A percentile compares a stretch with the other conserved stretches of the same genome.
Conservation (phyloP, 805 yeast species). For the Grigorovia transvaalensis region DNA sequence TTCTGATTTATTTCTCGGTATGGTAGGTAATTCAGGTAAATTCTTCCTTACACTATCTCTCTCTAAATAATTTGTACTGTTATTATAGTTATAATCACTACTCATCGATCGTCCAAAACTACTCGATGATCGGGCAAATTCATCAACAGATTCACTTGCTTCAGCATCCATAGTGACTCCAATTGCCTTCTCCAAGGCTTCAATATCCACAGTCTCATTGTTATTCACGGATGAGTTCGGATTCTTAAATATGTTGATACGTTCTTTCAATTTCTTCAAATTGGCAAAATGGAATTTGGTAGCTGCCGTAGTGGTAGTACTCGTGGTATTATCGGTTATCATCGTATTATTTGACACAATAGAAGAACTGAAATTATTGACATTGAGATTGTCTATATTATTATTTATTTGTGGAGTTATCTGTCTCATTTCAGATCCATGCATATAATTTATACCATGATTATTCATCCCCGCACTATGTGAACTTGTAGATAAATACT, state of each 20-base stretch:
- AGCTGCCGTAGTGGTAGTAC: constrained; percentile 21
- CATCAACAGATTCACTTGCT: constrained; percentile 2
- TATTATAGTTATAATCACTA: neutral
- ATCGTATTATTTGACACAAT: constrained; percentile 17
- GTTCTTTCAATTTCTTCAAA: constrained; percentile 25
- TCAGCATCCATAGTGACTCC: constrained; percentile 18
- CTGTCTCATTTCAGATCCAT: constrained; percentile 12
- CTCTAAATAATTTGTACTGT: neutral
- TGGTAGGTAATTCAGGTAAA: neutral
- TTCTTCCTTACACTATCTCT: neutral
- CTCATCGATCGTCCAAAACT: neutral
- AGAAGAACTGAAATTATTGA: constrained; percentile 15
- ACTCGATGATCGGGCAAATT: neutral
- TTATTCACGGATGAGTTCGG: constrained; percentile 13
- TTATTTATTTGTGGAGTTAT: constrained; percentile 12
- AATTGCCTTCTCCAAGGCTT: constrained; percentile 29
- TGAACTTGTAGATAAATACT: neutral
- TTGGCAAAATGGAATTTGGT: constrained; percentile 29
- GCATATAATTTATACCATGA: constrained; percentile 10
- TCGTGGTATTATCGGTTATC: constrained; percentile 17
- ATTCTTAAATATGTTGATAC: constrained; percentile 27
- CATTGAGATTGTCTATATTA: neutral
- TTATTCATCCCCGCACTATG: constrained; percentile 7
- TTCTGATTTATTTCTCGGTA: neutral
- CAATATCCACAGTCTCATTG: constrained; percentile 19